A percentile compares a stretch with the other conserved stretches of the same genome.
phyloP scores from a whole-genome alignment of 371 early-diverging fungal species.

The Rhizopus microsporus region DNA sequence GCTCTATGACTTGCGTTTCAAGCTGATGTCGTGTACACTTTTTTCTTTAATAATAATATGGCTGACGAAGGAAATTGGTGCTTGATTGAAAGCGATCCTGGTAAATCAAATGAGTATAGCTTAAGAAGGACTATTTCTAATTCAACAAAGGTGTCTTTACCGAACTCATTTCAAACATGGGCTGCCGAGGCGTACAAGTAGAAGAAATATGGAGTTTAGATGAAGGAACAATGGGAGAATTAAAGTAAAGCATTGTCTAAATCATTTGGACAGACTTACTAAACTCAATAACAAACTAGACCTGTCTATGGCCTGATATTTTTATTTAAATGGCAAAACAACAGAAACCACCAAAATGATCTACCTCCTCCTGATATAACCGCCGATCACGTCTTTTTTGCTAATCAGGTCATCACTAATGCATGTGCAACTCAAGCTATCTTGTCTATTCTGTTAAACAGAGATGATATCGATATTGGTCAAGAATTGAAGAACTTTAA shows the following conservation, averaged over 20 bases:
- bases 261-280: neutral
- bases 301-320: constrained; percentile 88
- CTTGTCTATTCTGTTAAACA: constrained; percentile 82
- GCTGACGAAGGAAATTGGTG: constrained; percentile 81
- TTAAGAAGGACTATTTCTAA: neutral
- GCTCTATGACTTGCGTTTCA: too few relatives aligned
- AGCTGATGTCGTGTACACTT: too few relatives aligned
- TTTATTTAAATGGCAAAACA: constrained; percentile 84
- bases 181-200: constrained; percentile 80
- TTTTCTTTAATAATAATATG: constrained; percentile 21
- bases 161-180: constrained; percentile 83
- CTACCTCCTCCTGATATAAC: constrained; percentile 16
- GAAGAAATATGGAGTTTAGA: constrained; percentile 85
- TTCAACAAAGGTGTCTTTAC: constrained; percentile 78
- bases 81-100: constrained; percentile 89
- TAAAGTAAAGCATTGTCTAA: constrained; percentile 52
- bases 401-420: constrained; percentile 75
- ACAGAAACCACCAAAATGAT: constrained; percentile 30
- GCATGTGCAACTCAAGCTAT: constrained; percentile 97
- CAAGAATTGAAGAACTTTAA: constrained; percentile 75
- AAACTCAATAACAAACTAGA: constrained; percentile 31
- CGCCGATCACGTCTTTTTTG: constrained; percentile 71
- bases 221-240: constrained; percentile 52
- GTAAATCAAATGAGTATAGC: constrained; percentile 25
- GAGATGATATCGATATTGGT: constrained; percentile 71